phyloP scores from a whole-genome alignment of 805 yeast species.

The Saccharomycopsis synnaedendra region DNA sequence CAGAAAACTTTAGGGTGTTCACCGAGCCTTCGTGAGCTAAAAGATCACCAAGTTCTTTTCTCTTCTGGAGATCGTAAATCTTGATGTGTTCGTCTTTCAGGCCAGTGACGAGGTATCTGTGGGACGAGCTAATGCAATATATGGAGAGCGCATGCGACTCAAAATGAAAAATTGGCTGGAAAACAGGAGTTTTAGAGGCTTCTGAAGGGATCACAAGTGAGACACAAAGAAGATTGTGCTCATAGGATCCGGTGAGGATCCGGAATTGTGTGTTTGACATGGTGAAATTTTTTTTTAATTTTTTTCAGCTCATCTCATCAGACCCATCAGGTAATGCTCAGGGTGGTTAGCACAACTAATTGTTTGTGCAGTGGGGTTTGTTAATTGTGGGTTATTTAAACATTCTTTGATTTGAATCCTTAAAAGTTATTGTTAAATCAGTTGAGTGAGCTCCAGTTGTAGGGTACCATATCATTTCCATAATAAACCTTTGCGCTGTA shows the following conservation, averaged over 20 bases:
- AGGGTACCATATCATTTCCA: too few relatives aligned
- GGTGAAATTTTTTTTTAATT: background rate
- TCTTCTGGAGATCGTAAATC: constrained; percentile 84
- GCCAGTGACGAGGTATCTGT: constrained; percentile 82
- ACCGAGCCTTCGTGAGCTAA: constrained; percentile 85
- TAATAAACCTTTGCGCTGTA: too few relatives aligned
- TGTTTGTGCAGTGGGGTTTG: too few relatives aligned
- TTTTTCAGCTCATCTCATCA: background rate
- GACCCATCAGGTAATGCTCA: too few relatives aligned
- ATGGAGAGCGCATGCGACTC: constrained; percentile 89
- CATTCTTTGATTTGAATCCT: too few relatives aligned
- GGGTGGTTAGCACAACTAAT: too few relatives aligned
- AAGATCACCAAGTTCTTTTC: constrained; percentile 87
- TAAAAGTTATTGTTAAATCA: too few relatives aligned
- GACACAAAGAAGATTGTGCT: constrained; percentile 80
- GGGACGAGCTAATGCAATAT: constrained; percentile 71
- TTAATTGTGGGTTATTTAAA: too few relatives aligned
- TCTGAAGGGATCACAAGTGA: constrained; percentile 52
- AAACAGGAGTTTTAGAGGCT: constrained; percentile 38
- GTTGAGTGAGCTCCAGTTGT: too few relatives aligned
- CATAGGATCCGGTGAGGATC: constrained; percentile 89
- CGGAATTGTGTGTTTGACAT: constrained; percentile 37
- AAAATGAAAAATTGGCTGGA: constrained; percentile 91
- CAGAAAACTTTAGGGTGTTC: constrained; percentile 62
- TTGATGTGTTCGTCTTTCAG: constrained; percentile 93